A percentile compares a stretch with the other conserved stretches of the same genome.
phyloP scores from a whole-genome alignment of 2,329 filamentous ascomycete species.

The Trichocomaceae sp. region DNA sequence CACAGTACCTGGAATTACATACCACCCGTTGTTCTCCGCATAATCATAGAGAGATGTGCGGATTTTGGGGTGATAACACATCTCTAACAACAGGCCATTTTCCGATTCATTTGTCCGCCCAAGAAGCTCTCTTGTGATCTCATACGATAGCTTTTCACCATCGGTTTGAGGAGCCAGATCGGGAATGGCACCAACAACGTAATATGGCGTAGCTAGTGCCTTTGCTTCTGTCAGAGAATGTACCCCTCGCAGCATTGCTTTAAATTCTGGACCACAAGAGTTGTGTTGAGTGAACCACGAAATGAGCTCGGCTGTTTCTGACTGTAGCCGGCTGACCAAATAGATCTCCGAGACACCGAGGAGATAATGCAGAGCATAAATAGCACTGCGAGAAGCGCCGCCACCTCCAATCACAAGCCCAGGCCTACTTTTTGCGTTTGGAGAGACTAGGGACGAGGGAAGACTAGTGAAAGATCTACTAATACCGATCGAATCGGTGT shows the following conservation, averaged over 20 bases:
- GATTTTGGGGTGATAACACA: conserved; percentile 21
- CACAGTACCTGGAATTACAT: conserved; percentile 17
- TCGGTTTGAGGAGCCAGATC: conserved; percentile 15
- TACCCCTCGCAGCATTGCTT: conserved; percentile 14
- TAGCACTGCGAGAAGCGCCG: conserved; percentile 18
- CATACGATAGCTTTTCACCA: conserved; percentile 13
- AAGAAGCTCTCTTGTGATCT: conserved; percentile 8
- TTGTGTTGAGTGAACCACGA: conserved; percentile 9
- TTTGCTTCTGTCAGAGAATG: conserved; percentile 11
- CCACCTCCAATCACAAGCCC: conserved; percentile 19
- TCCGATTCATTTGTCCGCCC: not conserved
- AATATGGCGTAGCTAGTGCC: conserved; percentile 11
- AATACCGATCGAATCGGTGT: conserved; percentile 70
- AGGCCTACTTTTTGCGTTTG: conserved; percentile 10
- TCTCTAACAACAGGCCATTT: conserved; percentile 20
- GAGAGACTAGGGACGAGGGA: not conserved
- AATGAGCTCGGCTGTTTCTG: conserved; percentile 18
- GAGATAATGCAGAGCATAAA: conserved; percentile 20
- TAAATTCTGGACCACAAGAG: not conserved
- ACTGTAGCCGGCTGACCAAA: conserved; percentile 17
- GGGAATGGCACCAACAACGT: conserved; percentile 20
- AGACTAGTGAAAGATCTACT: conserved; percentile 41
- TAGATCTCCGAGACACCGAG: conserved; percentile 18
- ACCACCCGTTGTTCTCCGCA: conserved; percentile 17
- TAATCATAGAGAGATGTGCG: conserved; percentile 15